These are phyloP conservation scores for Trypanosoma boissoni DNA, from an alignment of 208 protist genomes.

Conservation along the genomic window DNA sequence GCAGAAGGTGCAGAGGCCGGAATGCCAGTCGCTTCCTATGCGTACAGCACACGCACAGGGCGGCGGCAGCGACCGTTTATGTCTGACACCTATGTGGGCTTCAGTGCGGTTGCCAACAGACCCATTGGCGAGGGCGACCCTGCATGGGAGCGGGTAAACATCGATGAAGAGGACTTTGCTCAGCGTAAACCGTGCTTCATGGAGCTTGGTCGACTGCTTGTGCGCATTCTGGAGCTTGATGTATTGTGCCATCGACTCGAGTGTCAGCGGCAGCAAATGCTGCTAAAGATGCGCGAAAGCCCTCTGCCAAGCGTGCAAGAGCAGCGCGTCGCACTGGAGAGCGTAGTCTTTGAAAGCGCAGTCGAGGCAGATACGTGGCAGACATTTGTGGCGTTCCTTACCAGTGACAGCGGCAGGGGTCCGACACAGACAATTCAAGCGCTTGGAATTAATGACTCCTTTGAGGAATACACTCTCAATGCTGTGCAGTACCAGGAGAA, in stretches of 20 bases:
- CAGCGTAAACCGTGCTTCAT: slow-evolving; percentile 84
- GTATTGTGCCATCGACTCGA: slow-evolving; percentile 68
- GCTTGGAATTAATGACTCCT: slow-evolving; percentile 70
- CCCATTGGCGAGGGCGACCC: slow-evolving; percentile 64
- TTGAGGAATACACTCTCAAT: slow-evolving; percentile 81
- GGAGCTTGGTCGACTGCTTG: slow-evolving; percentile 72
- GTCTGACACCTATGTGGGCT: slow-evolving; percentile 61
- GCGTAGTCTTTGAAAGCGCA: slow-evolving; percentile 65
- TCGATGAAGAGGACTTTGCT: slow-evolving; percentile 27
- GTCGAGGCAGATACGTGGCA: slow-evolving; percentile 80
- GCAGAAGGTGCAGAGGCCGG: slow-evolving; percentile 53
- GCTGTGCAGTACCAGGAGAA: slow-evolving; percentile 79
- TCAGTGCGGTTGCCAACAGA: slow-evolving; percentile 32
- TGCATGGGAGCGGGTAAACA: slow-evolving; percentile 35
- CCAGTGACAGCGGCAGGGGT: slow-evolving; percentile 19
- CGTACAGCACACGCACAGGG: slow-evolving; percentile 68
- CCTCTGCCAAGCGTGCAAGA: slow-evolving; percentile 62
- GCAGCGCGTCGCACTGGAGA: slow-evolving; percentile 44
- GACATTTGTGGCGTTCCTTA: slow-evolving; percentile 55
- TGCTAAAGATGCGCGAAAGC: slow-evolving; percentile 56
- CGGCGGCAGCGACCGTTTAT: slow-evolving; percentile 61
- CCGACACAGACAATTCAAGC: slow-evolving; percentile 42
- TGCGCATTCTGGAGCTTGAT: slow-evolving; percentile 79
- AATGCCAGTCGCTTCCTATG: slow-evolving; percentile 55
- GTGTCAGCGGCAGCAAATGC: slow-evolving; percentile 56